These are phyloP conservation scores for Sonneratia alba DNA, from an alignment of 345 rosid species.

Conservation along the genomic window DNA sequence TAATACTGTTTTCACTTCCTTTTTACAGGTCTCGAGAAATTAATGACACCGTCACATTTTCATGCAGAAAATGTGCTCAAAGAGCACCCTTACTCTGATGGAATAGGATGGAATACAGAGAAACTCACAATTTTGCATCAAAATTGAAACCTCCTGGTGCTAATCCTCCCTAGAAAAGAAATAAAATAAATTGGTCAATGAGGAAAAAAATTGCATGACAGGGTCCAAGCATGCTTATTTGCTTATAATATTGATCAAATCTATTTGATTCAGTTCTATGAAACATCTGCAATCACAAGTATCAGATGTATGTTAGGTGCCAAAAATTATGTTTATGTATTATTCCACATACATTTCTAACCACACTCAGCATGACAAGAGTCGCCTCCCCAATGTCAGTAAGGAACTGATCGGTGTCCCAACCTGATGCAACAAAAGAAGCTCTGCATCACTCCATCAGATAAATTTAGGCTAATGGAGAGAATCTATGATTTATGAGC, in stretches of 20 bases:
- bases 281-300: background rate
- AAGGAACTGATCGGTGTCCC: constrained; percentile 95
- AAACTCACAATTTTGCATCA: constrained; percentile 79
- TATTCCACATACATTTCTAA: constrained; percentile 48
- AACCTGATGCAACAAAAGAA: constrained; percentile 34
- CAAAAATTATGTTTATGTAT: background rate
- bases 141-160: constrained; percentile 98
- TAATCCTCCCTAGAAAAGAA: constrained; percentile 57
- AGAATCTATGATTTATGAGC: background rate
- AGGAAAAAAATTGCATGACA: background rate
- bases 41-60: background rate
- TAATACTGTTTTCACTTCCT: too few relatives aligned
- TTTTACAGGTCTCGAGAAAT: too few relatives aligned
- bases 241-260: background rate
- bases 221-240: background rate
- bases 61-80: background rate
- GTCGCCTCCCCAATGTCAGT: constrained; percentile 86
- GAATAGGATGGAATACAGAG: background rate
- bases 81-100: constrained; percentile 5
- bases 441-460: background rate
- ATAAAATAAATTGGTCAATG: background rate
- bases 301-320: background rate
- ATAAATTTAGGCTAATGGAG: background rate
- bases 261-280: background rate
- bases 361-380: constrained; percentile 78